Evolutionary conservation across 2,329 filamentous ascomycete genomes (phyloP), one percentile per base, ranked within the genome.

Genomic region (Chaetomium sp.): DNA sequence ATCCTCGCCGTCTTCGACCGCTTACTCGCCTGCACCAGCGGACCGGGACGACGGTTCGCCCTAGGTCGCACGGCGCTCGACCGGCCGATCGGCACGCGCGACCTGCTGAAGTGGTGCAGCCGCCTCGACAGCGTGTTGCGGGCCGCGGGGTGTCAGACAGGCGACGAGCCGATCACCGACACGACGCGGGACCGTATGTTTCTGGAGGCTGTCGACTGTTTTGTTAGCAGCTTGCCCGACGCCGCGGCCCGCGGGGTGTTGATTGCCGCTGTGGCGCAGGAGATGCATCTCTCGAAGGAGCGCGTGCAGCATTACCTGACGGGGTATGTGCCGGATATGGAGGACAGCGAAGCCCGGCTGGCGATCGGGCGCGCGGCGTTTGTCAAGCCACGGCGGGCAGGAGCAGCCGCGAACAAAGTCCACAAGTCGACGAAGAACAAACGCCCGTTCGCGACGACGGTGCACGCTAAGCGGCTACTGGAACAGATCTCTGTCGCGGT

Each of bases 201-300:
- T 66, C 82, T 96, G 74, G 94, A 99, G 68, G 89, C 91, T 0
- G 79, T 94, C 52, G 94, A 99, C 70, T 95, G 91, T 67, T 97
- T 99, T 69, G 85, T 89, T 43, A 89, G 88, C 53, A 89, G 87
- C 67, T 76, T 94, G 46, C 86, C 87, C 8, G 86, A 86, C 55
- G 78, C 79, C 35, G 76, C 80, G 10, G 74, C 84, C 35, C 82
- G 84, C 49, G 73, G 75, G 47, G 71, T 76, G 4, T 74, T 95
- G 36, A 81, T 87, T 44, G 76, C 79, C 48, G 81, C 80, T 45
- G 89, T 97, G 58, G 91, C 91, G 0, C 85, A 95, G 71, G 87
- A 91, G 64, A 86, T 99, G 72, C 89, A 91, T 55, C 84, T 97
- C 56, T 87, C 94, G 37, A 85, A 87, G 53, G 88, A 95, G 68